Base-by-base conservation (phyloP, 2,329 filamentous ascomycete genomes). In the Aphanoascus verrucosus region DNA sequence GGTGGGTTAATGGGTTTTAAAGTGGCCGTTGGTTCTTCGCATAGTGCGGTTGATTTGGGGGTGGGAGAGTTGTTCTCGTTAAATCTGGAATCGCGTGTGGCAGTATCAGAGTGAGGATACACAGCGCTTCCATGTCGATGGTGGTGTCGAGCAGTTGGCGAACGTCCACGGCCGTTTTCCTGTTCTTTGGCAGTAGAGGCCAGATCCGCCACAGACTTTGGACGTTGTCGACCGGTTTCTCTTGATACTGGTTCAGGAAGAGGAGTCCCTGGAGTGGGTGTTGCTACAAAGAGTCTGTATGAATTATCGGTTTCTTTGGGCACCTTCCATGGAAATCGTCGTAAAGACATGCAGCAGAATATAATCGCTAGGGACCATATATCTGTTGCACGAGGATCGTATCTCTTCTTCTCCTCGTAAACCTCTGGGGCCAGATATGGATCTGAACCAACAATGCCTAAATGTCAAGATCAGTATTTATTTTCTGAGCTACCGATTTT, bases 361-460 rank as follows among this genome's bases (percentile, higher is more conserved):
- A 98, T 97, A 62, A 98, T 98, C 15, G 91, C 93, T 56, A 98
- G 76, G 9, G 93, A 98, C 93, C 93, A 98, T 56, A 98, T 89
- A 71, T 98, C 93, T 1, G 91, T 88, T 5, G 89, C 88, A 57
- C 90, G 86, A 0, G 93, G 89, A 64, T 98, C 90, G 67, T 98
- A 98, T 65, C 89, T 90, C 59, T 85, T 83, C 57, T 90, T 82
- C 59, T 96, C 90, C 59, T 96, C 90, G 64, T 97, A 97, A 0
- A 98, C 93, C 69, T 98, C 93, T 0, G 93, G 93, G 0, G 93
- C 93, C 42, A 98, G 79, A 67, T 98, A 98, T 2, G 93, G 93
- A 72, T 98, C 93, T 8, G 93, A 96, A 45, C 84, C 84, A 59
- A 88, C 84, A 59, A 88, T 85, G 45, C 84, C 84, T 87, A 48